Evolutionary conservation across 1,139 yeast genomes (phyloP), one percentile per base, ranked within the genome.

Genomic region (Saccharomyces uvarum): DNA sequence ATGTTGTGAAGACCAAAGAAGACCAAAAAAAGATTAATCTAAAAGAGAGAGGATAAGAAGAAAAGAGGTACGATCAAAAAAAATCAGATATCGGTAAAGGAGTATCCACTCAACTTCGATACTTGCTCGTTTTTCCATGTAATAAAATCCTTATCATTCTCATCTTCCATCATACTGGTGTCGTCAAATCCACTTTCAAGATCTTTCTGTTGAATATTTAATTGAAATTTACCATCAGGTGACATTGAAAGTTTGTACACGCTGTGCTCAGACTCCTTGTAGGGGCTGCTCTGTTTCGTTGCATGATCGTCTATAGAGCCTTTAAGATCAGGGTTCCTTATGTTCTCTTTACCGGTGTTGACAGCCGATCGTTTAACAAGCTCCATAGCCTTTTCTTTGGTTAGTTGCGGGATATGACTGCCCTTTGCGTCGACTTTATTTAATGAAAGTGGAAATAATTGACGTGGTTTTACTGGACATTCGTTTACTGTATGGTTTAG

Each of bases 151-250:
- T 58, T 59, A 42, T 68, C 68, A 21, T 61, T 57, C 6, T 61
- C 64, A 9, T 64, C 70, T 53, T 67, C 70, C 52, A 65, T 53
- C 33, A 66, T 58, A 51, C 69, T 65, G 2, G 68, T 64, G 38
- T 67, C 69, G 32, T 61, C 64, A 27, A 56, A 48, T 3, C 57
- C 63, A 28, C 51, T 56, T 21, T 54, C 57, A 27, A 51, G 31
- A 11, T 49, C 56, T 38, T 59, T 47, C 47, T 55, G 56, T 47
- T 59, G 59, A 26, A 66, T 57, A 48, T 65, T 63, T 16, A 67
- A 53, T 29, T 58, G 60, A 50, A 61, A 61, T 50, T 63, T 67
- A 2, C 70, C 71, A 19, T 64, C 70, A 2, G 69, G 70, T 2
- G 70, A 65, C 61, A 58, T 60, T 2, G 64, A 63, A 16, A 67